A percentile compares a stretch with the other conserved stretches of the same genome.
Evolutionary conservation across 768 basidiomycete genomes (phyloP).

Genomic region (Phylloporus arenicola): DNA sequence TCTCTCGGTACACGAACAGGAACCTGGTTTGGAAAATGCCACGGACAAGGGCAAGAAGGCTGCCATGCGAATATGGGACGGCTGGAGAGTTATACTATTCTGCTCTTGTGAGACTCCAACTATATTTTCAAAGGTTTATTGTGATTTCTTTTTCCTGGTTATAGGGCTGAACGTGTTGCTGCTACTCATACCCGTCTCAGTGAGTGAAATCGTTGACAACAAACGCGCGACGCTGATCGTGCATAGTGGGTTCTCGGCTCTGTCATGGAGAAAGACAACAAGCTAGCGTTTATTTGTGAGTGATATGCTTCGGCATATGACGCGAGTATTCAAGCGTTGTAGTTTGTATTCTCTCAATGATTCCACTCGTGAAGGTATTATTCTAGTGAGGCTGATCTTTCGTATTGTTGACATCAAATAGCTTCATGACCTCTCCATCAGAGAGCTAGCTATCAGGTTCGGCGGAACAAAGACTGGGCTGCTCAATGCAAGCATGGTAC

Average conservation of each 20-base stretch:
- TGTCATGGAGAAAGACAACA: constrained; percentile 43
- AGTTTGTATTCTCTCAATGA: constrained; percentile 67
- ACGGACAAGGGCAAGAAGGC: constrained; percentile 3
- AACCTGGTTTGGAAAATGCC: background rate
- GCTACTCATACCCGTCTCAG: constrained; percentile 62
- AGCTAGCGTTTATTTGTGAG: constrained; percentile 60
- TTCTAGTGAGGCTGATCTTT: background rate
- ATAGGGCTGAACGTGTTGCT: constrained; percentile 69
- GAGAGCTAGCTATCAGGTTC: constrained; percentile 66
- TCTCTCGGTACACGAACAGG: constrained; percentile 11
- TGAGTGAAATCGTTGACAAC: constrained; percentile 28
- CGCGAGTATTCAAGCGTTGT: background rate
- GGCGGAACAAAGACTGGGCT: constrained; percentile 76
- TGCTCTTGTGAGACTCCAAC: constrained; percentile 48
- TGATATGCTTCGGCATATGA: background rate
- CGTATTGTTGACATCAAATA: constrained; percentile 22
- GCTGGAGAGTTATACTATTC: constrained; percentile 50
- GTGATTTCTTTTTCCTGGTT: background rate
- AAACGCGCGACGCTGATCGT: background rate
- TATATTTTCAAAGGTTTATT: background rate
- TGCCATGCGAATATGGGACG: constrained; percentile 33
- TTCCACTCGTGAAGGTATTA: constrained; percentile 70
- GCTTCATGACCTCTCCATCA: constrained; percentile 75
- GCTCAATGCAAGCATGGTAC: constrained; percentile 74
- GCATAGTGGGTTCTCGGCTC: constrained; percentile 53